Base-by-base conservation (phyloP, 192 early-diverging fungal species). In the Chytriomyces confervae region DNA sequence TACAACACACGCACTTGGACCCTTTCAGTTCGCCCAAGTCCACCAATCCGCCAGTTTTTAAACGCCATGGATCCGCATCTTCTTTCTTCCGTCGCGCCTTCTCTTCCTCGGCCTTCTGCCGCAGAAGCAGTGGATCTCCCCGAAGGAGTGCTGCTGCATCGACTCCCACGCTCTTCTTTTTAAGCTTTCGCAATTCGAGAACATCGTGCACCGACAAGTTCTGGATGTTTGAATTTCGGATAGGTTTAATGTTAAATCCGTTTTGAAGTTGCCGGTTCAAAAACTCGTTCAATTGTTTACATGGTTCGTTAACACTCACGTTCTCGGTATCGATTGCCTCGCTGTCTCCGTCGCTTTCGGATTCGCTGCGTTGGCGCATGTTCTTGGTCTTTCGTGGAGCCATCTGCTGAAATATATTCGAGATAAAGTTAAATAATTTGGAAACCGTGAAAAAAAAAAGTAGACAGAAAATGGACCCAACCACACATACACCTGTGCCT, bases 41-140 rank as follows among this genome's bases (percentile, higher is more conserved):
- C 8, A 88, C 84, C 13, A 91, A 36, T 57, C 86, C 90, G 10
- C 79, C 84, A 5, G 79, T 80, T n/a, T 91, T 89, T 47, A 86
- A 62, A 51, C 86, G 87, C 86, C 89, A 89, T 46, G 87, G 84
- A 72, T 86, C 85, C 61, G 89, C 88, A 27, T 76, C 69, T 49
- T 65, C 79, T 43, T 82, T 80, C 47, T 87, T 88, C 62, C 87
- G 84, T 10, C 50, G 11, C 8, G n/a, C 18, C 27, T 47, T 43
- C 49, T 76, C 74, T 1, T 13, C 74, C 23, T 64, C 62, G 3
- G 48, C 62, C 11, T 63, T 36, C 47, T 76, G 45, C 23, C 61
- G 51, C 5, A 66, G 10, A 3, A 66, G 18, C 45, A 64, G 18
- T 20, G 74, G 74, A 44, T 76, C 74, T 11, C 74, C 74, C 18